phyloP scores from a whole-genome alignment of 1,284 basidiomycete species.

The Sporisorium reilianum region DNA sequence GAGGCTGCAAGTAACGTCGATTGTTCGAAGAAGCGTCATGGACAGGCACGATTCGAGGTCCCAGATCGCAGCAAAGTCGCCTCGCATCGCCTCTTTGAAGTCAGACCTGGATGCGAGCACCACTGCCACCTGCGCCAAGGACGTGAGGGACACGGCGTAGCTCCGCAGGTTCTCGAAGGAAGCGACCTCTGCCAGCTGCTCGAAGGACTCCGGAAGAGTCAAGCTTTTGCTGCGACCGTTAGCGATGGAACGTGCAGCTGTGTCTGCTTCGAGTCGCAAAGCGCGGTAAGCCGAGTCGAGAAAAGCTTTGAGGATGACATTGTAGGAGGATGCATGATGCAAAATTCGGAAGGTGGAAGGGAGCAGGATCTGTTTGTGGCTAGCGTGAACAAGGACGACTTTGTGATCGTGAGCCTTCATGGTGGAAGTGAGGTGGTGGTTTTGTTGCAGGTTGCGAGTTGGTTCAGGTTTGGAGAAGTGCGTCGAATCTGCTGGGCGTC shows the following conservation, averaged over 20 bases:
- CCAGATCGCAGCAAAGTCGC: conserved; percentile 33
- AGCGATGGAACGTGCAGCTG: background rate
- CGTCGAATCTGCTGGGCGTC: background rate
- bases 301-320: conserved; percentile 33
- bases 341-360: conserved; percentile 34
- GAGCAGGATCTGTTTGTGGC: conserved; percentile 15
- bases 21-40: conserved; percentile 11
- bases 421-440: background rate
- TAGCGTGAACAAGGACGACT: conserved; percentile 34
- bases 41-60: conserved; percentile 40
- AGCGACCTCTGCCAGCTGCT: conserved; percentile 4
- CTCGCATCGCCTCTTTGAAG: conserved; percentile 31
- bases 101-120: conserved; percentile 23
- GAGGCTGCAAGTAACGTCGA: conserved; percentile 21
- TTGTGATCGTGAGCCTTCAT: conserved; percentile 25
- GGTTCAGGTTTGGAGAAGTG: background rate
- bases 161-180: background rate
- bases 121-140: conserved; percentile 22
- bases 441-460: background rate
- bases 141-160: conserved; percentile 26
- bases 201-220: conserved; percentile 14
- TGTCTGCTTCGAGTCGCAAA: conserved; percentile 10
- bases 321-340: conserved; percentile 19
- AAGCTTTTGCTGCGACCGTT: background rate
- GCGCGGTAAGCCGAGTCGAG: conserved; percentile 31